Evolutionary conservation across 768 basidiomycete genomes (phyloP).

Genomic region (Hericium erinaceus): DNA sequence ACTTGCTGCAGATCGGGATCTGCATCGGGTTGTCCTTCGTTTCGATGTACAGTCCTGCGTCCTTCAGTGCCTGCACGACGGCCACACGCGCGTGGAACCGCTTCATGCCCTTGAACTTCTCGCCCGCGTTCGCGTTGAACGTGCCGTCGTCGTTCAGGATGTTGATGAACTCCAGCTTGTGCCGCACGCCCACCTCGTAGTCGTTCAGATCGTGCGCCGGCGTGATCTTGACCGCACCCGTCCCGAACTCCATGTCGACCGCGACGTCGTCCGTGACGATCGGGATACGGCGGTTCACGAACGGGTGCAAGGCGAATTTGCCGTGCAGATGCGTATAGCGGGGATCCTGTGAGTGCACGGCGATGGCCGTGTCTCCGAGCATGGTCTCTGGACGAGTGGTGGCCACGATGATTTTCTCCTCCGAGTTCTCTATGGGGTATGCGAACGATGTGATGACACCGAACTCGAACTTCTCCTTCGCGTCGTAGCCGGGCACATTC

Average conservation of each 20-base stretch:
- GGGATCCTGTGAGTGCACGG: conserved; percentile 88
- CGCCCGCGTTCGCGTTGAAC: conserved; percentile 82
- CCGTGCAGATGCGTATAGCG: conserved; percentile 94
- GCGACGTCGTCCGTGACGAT: conserved; percentile 78
- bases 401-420: conserved; percentile 87
- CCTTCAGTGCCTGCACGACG: conserved; percentile 77
- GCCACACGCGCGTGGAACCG: conserved; percentile 87
- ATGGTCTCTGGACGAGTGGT: conserved; percentile 98
- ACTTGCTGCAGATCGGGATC: conserved; percentile 95
- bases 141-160: conserved; percentile 97
- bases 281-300: conserved; percentile 76
- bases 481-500: conserved; percentile 88
- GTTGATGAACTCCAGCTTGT: conserved; percentile 86
- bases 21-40: conserved; percentile 97
- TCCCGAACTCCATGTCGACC: conserved; percentile 93
- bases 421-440: conserved; percentile 82
- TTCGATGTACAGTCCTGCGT: conserved; percentile 78
- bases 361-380: conserved; percentile 95
- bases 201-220: conserved; percentile 97
- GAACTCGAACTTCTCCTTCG: conserved; percentile 95
- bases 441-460: conserved; percentile 96
- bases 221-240: conserved; percentile 98
- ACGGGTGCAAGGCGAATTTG: conserved; percentile 85
- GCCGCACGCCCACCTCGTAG: conserved; percentile 86
- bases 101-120: conserved; percentile 89